phyloP scores from a whole-genome alignment of 257 asterid species.

The Lavandula angustifolia region DNA sequence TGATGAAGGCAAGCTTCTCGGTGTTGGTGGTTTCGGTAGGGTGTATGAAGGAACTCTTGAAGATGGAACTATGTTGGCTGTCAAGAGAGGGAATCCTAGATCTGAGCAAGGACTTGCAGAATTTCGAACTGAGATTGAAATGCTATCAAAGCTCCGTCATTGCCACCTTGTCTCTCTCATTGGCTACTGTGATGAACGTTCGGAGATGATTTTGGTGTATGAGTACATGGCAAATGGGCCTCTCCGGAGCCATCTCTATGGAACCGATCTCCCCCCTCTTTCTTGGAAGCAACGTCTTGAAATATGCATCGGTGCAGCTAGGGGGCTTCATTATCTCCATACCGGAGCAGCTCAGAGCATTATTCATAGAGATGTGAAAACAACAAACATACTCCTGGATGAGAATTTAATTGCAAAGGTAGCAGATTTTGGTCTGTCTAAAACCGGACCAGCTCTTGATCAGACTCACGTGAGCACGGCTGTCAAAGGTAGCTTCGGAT shows the following conservation, averaged over 20 bases:
- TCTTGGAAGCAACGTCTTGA: constrained; percentile 72
- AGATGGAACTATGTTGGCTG: constrained; percentile 67
- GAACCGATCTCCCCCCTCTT: constrained; percentile 62
- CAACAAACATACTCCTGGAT: constrained; percentile 70
- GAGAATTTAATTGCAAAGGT: constrained; percentile 74
- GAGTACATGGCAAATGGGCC: constrained; percentile 89
- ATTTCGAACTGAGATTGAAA: constrained; percentile 73
- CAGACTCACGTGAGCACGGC: constrained; percentile 88
- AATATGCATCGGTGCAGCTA: constrained; percentile 80
- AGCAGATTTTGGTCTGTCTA: constrained; percentile 83
- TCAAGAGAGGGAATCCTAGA: constrained; percentile 76
- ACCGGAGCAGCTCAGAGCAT: constrained; percentile 75
- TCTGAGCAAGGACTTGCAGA: constrained; percentile 83
- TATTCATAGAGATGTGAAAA: constrained; percentile 79
- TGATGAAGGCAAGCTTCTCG: constrained; percentile 64
- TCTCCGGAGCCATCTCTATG: constrained; percentile 71
- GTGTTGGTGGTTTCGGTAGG: constrained; percentile 82
- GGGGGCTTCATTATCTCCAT: constrained; percentile 83
- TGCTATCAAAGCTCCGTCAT: constrained; percentile 76
- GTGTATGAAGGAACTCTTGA: constrained; percentile 71
- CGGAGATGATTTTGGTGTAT: constrained; percentile 74
- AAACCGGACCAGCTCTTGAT: constrained; percentile 68
- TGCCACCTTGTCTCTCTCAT: constrained; percentile 79
- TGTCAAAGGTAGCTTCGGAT: constrained; percentile 83
- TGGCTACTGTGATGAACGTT: constrained; percentile 75